Evolutionary conservation across 164 flowering plant species (phyloP), one percentile per base, ranked within the genome.

Genomic region (Liquidambar formosana): DNA sequence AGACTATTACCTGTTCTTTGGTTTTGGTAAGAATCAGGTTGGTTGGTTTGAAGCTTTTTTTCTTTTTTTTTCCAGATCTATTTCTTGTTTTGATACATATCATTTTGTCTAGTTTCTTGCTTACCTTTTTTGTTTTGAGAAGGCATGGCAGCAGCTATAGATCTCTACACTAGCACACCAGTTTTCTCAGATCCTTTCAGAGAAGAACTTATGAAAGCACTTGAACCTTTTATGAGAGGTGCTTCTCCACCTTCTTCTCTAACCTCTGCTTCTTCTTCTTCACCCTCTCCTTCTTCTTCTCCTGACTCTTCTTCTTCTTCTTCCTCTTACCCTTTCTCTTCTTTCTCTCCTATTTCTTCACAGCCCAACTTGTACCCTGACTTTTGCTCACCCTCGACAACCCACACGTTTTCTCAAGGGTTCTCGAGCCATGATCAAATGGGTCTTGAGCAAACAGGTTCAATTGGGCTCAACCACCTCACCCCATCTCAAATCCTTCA

Each of bases 221-320:
- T 87, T 68, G 73, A 81, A 61, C 88, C 92, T 77, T 88, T 84
- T 78, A 82, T 82, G 85, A 79, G 81, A 64, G 60, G 77, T 82
- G 79, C 73, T 80, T 77, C 45, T 26, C 28, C 79, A 49, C 21
- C 48, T 10, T 67, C 75, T 28, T 5, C 69, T n/a, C 14, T n/a
- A n/a, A n/a, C 70, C 8, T 53, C 77, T 60, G 19, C 57, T 46
- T 64, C 76, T 64, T n/a, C 54, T 45, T 63, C 25, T 25, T 21
- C 58, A n/a, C 14, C 70, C 8, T 53, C 77, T 60, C 23, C 57
- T 46, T 64, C 76, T 64, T n/a, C 54, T 45, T 63, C 25, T 25
- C 18, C 58, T 27, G 57, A 28, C 10, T 27, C 70, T 28, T 22
- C 61, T 18, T 18, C 49, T 10, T 33, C 65, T 47, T 28, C 63